Percentiles rank a stretch among this genome's conserved stretches.
These are phyloP conservation scores for Prunus fruticosa DNA, from an alignment of 306 rosid species.

Conservation along the genomic window DNA sequence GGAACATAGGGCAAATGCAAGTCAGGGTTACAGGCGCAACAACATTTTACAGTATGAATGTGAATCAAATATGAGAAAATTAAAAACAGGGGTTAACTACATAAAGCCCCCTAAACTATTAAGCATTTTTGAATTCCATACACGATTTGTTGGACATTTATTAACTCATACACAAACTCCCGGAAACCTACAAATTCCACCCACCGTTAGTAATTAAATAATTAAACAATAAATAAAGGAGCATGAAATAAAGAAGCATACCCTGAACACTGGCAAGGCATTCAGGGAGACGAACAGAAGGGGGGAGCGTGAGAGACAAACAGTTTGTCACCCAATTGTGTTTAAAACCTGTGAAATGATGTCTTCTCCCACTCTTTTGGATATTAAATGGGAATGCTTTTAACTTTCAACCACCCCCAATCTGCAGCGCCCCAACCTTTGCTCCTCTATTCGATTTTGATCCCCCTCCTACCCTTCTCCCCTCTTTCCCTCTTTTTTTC, in stretches of 20 bases:
- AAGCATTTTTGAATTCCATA: too few relatives aligned
- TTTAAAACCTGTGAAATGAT: background rate
- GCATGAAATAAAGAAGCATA: background rate
- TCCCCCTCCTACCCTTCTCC: background rate
- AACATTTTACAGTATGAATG: too few relatives aligned
- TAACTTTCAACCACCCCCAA: constrained; percentile 8
- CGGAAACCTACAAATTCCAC: too few relatives aligned
- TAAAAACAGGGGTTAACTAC: too few relatives aligned
- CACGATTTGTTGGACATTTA: too few relatives aligned
- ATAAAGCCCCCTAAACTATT: too few relatives aligned
- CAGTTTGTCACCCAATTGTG: constrained; percentile 5
- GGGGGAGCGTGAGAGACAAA: constrained; percentile 75
- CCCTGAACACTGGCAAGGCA: constrained; percentile 95
- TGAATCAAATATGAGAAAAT: too few relatives aligned
- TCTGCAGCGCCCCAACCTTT: constrained; percentile 1
- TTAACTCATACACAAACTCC: too few relatives aligned
- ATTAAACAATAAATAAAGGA: background rate
- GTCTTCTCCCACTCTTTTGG: background rate
- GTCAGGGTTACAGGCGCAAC: too few relatives aligned
- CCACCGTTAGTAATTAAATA: background rate
- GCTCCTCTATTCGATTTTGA: background rate
- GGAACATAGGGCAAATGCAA: constrained; percentile 15
- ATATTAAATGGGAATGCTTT: background rate
- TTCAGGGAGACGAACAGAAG: constrained; percentile 80
- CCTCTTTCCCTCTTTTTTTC: background rate